A percentile compares a stretch with the other conserved stretches of the same genome.
These are phyloP conservation scores for Omphalotus guepiniiformis DNA, from an alignment of 768 basidiomycete species.

Conservation along the genomic window DNA sequence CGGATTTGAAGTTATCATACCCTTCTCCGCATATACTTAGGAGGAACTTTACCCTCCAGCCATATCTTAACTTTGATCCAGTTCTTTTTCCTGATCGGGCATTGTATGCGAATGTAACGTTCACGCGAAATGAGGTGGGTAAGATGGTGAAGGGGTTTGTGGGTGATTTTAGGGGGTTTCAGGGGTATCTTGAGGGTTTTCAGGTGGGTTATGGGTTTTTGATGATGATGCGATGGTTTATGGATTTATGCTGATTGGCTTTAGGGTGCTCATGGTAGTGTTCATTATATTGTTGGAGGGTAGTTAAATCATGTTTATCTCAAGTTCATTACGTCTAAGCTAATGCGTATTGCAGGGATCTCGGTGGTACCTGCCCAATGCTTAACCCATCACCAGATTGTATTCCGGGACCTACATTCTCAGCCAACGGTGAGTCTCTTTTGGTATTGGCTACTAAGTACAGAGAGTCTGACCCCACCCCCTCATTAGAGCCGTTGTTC, in stretches of 20 bases:
- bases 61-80: slow-evolving; percentile 15
- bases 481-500: slow-evolving; percentile 12
- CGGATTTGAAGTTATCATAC: slow-evolving; percentile 21
- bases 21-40: slow-evolving; percentile 27
- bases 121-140: slow-evolving; percentile 17
- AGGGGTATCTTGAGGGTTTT: slow-evolving; percentile 21
- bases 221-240: not conserved
- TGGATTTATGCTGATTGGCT: too few species aligned
- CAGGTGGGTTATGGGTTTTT: slow-evolving; percentile 14
- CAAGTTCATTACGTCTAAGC: too few species aligned
- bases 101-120: slow-evolving; percentile 20
- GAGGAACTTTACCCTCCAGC: slow-evolving; percentile 27
- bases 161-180: slow-evolving; percentile 28
- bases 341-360: too few species aligned
- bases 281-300: slow-evolving; percentile 29
- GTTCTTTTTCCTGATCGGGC: slow-evolving; percentile 15
- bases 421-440: slow-evolving; percentile 18
- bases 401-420: slow-evolving; percentile 10
- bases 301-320: slow-evolving; percentile 6
- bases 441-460: too few species aligned
- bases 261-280: slow-evolving; percentile 27
- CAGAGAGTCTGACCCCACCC: slow-evolving; percentile 13
- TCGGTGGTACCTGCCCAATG: slow-evolving; percentile 18
- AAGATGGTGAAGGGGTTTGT: slow-evolving; percentile 19
- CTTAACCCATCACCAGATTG: slow-evolving; percentile 21